A percentile compares a stretch with the other conserved stretches of the same genome.
phyloP scores from a whole-genome alignment of 2,329 filamentous ascomycete genomes.

The Xenosphaeropsis pyriputrescens region DNA sequence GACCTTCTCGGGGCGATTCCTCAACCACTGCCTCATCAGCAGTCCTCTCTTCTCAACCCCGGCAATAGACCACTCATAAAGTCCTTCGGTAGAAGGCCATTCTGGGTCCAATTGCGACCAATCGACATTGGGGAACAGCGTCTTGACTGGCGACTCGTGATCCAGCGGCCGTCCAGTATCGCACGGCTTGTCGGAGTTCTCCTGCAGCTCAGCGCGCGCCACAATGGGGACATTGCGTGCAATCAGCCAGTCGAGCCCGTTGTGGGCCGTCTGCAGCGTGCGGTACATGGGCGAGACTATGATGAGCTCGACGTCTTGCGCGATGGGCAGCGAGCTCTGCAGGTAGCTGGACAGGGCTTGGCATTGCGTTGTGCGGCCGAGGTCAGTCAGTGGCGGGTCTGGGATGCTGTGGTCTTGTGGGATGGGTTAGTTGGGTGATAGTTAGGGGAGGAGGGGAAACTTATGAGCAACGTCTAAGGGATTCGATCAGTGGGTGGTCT shows the following conservation, averaged over 20 bases:
- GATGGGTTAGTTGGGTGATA: constrained; percentile 8
- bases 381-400: constrained; percentile 8
- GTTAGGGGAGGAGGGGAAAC: constrained; percentile 7
- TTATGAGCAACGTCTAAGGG: constrained; percentile 16
- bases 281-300: constrained; percentile 16
- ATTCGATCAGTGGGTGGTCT: constrained; percentile 2
- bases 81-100: constrained; percentile 14
- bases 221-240: constrained; percentile 13
- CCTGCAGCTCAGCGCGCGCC: constrained; percentile 16
- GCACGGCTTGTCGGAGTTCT: constrained; percentile 17
- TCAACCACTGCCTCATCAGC: constrained; percentile 13
- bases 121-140: constrained; percentile 18
- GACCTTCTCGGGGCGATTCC: constrained; percentile 15
- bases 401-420: constrained; percentile 9
- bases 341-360: constrained; percentile 9
- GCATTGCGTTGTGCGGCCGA: constrained; percentile 11
- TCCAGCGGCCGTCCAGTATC: constrained; percentile 11
- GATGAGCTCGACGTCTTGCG: constrained; percentile 16
- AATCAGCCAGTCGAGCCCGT: constrained; percentile 16
- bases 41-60: constrained; percentile 12
- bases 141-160: constrained; percentile 10
- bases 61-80: constrained; percentile 13
- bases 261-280: constrained; percentile 16
- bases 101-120: constrained; percentile 16
- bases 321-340: constrained; percentile 13